These are phyloP conservation scores for Themeda triandra DNA, from an alignment of 176 grass and related monocot species.

Conservation along the genomic window DNA sequence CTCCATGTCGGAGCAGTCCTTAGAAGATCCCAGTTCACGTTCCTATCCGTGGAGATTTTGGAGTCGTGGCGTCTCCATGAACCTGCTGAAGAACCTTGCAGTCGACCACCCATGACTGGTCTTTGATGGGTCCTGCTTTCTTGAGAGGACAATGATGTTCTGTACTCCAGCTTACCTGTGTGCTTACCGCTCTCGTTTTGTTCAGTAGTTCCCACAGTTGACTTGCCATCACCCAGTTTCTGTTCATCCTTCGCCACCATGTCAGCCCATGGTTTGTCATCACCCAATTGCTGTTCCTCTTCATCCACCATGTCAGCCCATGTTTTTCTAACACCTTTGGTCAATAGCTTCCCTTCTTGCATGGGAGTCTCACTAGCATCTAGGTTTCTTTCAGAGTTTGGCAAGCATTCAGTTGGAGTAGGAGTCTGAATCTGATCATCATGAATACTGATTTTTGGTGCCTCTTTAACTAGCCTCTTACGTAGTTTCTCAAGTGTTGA, in stretches of 20 bases:
- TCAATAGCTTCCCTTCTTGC: constrained; percentile 10
- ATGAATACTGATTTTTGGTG: constrained; percentile 1
- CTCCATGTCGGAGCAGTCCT: constrained; percentile 42
- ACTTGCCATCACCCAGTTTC: background rate
- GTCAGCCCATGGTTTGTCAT: constrained; percentile 32
- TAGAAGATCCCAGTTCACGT: constrained; percentile 27
- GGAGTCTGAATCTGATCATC: constrained; percentile 15
- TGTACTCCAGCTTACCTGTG: constrained; percentile 23
- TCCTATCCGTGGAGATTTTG: constrained; percentile 26
- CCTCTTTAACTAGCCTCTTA: constrained; percentile 33
- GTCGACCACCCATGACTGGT: background rate
- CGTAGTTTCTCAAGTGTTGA: constrained; percentile 52
- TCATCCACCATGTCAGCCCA: constrained; percentile 61
- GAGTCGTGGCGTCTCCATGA: constrained; percentile 11
- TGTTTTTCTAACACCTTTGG: constrained; percentile 24
- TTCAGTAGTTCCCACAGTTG: background rate
- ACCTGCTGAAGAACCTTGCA: constrained; percentile 27
- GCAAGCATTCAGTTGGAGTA: constrained; percentile 9
- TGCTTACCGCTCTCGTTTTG: constrained; percentile 27
- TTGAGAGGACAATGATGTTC: constrained; percentile 20
- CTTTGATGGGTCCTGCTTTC: constrained; percentile 26
- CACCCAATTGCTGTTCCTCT: constrained; percentile 29
- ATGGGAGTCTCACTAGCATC: constrained; percentile 16
- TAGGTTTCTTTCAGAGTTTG: background rate
- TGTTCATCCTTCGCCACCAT: constrained; percentile 36